Percentiles rank a stretch among this genome's conserved stretches.
Conservation (phyloP, 2,329 filamentous ascomycete genomes). For the Seiridium unicorne region DNA sequence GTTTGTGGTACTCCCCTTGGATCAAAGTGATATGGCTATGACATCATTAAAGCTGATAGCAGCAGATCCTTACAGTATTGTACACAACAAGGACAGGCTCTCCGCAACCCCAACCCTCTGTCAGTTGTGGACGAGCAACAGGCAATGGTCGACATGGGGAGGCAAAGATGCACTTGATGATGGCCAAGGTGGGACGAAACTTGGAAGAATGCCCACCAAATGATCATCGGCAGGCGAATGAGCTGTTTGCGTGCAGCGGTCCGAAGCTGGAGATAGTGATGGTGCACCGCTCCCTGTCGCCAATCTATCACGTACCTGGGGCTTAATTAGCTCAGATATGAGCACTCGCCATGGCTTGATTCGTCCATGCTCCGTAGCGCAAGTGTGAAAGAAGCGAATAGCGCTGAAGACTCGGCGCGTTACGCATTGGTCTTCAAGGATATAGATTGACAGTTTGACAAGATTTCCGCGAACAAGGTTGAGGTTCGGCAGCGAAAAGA, state of each 20-base stretch:
- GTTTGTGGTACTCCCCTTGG: not conserved
- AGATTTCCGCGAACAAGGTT: not conserved
- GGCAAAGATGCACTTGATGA: not conserved
- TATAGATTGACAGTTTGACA: not conserved
- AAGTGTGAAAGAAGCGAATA: not conserved
- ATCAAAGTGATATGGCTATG: not conserved
- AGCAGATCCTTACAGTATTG: no score
- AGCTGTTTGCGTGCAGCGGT: not conserved
- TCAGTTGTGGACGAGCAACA: not conserved
- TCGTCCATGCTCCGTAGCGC: not conserved
- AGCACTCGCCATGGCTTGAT: not conserved
- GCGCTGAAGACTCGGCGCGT: not conserved
- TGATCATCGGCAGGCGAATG: not conserved
- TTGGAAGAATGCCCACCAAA: not conserved
- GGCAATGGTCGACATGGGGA: not conserved
- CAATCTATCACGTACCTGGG: not conserved
- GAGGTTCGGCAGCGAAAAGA: not conserved
- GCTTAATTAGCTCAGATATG: not conserved
- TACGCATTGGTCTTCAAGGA: not conserved
- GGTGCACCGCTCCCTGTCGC: slow-evolving; percentile 2
- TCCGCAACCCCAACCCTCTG: no score
- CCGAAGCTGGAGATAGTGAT: slow-evolving; percentile 1
- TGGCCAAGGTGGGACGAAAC: not conserved
- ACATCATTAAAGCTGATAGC: no score
- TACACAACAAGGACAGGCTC: no score